Evolutionary conservation across 2,329 filamentous ascomycete species (phyloP).

Genomic region (Aureobasidium sp.): DNA sequence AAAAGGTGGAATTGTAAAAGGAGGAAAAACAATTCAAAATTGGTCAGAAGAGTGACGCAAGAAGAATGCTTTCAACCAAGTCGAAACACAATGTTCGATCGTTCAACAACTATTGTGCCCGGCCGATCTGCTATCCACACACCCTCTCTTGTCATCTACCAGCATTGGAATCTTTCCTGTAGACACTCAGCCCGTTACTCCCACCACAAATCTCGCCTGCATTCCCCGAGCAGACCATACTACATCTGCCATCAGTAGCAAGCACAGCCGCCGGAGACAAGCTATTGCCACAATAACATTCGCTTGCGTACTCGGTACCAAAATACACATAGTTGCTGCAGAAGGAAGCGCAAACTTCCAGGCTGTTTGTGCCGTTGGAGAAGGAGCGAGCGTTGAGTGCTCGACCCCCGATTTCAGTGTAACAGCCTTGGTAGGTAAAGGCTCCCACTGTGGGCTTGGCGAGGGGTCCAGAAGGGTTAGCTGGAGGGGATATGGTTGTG

Average conservation of each 20-base stretch:
- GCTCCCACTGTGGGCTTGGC: slow-evolving; percentile 19
- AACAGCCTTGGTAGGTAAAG: slow-evolving; percentile 22
- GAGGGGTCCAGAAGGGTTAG: slow-evolving; percentile 1
- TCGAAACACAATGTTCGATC: background rate
- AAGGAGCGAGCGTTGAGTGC: slow-evolving; percentile 17
- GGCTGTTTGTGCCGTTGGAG: slow-evolving; percentile 18
- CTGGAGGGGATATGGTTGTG: no score
- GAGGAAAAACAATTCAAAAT: background rate
- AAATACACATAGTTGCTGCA: slow-evolving; percentile 29
- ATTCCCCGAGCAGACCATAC: no score
- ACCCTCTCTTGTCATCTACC: no score
- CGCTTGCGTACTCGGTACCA: slow-evolving; percentile 29
- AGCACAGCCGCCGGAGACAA: no score
- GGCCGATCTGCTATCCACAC: no score
- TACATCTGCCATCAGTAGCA: no score
- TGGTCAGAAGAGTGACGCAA: no score
- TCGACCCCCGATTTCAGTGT: slow-evolving; percentile 19
- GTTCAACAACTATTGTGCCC: no score
- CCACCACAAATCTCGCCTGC: no score
- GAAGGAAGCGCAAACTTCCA: slow-evolving; percentile 19
- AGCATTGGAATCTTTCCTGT: no score
- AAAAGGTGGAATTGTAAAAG: background rate
- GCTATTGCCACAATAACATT: slow-evolving; percentile 33
- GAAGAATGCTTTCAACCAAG: background rate
- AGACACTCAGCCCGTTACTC: no score